Evolutionary conservation across 768 basidiomycete genomes (phyloP), one percentile per base, ranked within the genome.

Genomic region (Cystobasidium tubakii): DNA sequence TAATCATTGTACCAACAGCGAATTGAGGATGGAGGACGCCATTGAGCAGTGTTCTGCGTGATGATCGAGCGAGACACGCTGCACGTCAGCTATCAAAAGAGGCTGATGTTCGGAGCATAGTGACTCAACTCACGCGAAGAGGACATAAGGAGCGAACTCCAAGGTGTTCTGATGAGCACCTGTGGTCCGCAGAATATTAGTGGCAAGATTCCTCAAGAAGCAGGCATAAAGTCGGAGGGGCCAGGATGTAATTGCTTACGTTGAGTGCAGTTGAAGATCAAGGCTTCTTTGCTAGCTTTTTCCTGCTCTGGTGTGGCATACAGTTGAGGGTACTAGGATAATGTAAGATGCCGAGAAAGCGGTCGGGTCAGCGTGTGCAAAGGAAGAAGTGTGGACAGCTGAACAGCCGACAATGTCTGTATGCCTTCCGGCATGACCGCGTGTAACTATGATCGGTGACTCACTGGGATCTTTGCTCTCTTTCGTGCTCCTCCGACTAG

Each of bases 201-300:
- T n/a, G n/a, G n/a, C n/a, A n/a, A n/a, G n/a, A n/a, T n/a, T n/a
- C n/a, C n/a, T n/a, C n/a, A n/a, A n/a, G n/a, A n/a, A n/a, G n/a
- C n/a, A n/a, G n/a, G n/a, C n/a, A n/a, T n/a, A n/a, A 25, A 63
- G 31, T 17, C 12, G 23, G 21, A 25, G 15, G 13, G 3, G 31
- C 42, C 12, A 15, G 19, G 17, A 7, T 15, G 23, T 23, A 7
- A 23, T 3, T 6, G 27, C 39, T 12, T 46, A 29, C 33, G 21
- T 44, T 55, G 54, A 57, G 54, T 71, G 69, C 69, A 71, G 69
- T 71, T 71, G 55, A 10, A 71, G 55, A 71, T 71, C 34, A 71
- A 44, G 27, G 53, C 69, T 44, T 71, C 55, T 25, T 46, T 71
- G 69, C 55, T 60, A 13, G 69, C 69, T n/a, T 55, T 60, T 54